These are phyloP conservation scores for Euphorbia peplus DNA, from an alignment of 345 rosid genomes.

Conservation along the genomic window DNA sequence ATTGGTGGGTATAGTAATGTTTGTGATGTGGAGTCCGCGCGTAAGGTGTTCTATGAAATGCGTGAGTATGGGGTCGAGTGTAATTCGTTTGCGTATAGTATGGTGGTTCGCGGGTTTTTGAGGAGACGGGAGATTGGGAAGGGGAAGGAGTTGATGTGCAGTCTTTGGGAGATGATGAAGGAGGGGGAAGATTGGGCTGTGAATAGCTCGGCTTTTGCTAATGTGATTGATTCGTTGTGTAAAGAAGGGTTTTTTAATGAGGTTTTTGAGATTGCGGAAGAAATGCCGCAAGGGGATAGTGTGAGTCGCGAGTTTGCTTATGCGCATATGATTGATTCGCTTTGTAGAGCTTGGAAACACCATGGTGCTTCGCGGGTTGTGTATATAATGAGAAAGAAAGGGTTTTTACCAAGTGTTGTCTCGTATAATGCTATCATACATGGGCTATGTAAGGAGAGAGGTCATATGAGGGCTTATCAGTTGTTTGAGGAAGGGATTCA, in stretches of 20 bases:
- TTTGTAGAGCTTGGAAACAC: slow-evolving; percentile 53
- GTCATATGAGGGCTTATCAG: slow-evolving; percentile 78
- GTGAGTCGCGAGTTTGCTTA: slow-evolving; percentile 53
- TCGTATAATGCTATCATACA: slow-evolving; percentile 78
- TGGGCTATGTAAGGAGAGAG: slow-evolving; percentile 68
- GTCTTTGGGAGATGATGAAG: slow-evolving; percentile 63
- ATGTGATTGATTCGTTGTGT: slow-evolving; percentile 63
- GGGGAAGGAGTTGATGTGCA: slow-evolving; percentile 41
- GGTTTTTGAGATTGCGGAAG: slow-evolving; percentile 61
- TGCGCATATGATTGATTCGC: slow-evolving; percentile 70
- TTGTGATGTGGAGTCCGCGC: slow-evolving; percentile 43
- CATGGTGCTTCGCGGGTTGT: slow-evolving; percentile 84
- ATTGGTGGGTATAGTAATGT: slow-evolving; percentile 49
- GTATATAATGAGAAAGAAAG: slow-evolving; percentile 65
- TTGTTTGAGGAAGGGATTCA: slow-evolving; percentile 65
- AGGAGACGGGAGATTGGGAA: slow-evolving; percentile 40
- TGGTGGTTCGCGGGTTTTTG: slow-evolving; percentile 45
- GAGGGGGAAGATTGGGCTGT: slow-evolving; percentile 37
- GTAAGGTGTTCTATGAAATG: slow-evolving; percentile 77
- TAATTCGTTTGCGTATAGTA: slow-evolving; percentile 50
- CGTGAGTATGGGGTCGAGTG: slow-evolving; percentile 34
- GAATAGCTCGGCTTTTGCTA: slow-evolving; percentile 61
- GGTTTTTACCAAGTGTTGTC: slow-evolving; percentile 45
- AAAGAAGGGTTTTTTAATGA: slow-evolving; percentile 60
- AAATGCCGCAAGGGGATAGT: slow-evolving; percentile 58